Evolutionary conservation across 768 basidiomycete species (phyloP).

Genomic region (Russula abietina): DNA sequence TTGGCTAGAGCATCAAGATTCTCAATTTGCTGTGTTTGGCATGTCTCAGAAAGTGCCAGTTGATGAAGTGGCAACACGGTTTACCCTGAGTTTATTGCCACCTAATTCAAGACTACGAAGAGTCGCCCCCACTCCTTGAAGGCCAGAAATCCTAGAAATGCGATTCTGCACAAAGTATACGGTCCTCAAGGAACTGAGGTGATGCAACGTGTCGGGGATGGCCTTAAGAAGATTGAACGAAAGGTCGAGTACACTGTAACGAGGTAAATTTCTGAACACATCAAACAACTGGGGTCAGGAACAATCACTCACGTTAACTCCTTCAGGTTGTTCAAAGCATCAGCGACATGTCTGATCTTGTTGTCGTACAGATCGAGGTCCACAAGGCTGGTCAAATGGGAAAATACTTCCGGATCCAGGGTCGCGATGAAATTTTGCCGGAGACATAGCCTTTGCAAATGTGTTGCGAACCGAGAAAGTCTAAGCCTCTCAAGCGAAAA

Average conservation of each 20-base stretch:
- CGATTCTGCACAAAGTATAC: constrained; percentile 97
- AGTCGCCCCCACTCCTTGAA: constrained; percentile 48
- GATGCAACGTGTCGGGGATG: constrained; percentile 56
- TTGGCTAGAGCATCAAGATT: constrained; percentile 72
- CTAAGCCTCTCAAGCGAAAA: constrained; percentile 60
- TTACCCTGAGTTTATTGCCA: constrained; percentile 84
- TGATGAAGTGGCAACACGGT: constrained; percentile 29
- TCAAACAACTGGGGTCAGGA: background rate
- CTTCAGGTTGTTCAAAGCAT: constrained; percentile 53
- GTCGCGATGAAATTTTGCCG: constrained; percentile 77
- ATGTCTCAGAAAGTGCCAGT: constrained; percentile 5
- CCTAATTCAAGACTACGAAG: constrained; percentile 87
- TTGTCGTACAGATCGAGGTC: constrained; percentile 97
- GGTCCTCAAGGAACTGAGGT: constrained; percentile 58
- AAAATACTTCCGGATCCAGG: constrained; percentile 69
- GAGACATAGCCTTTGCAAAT: constrained; percentile 71
- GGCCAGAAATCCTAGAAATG: constrained; percentile 70
- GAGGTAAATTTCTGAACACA: background rate
- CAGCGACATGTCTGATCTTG: constrained; percentile 68
- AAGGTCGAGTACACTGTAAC: constrained; percentile 70
- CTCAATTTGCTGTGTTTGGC: constrained; percentile 65
- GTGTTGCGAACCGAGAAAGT: constrained; percentile 62
- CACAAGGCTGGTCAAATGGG: constrained; percentile 59
- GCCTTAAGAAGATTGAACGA: constrained; percentile 88
- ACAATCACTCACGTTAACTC: constrained; percentile 48